These are phyloP conservation scores for Diplodia scrobiculata DNA, from an alignment of 2,329 filamentous ascomycete genomes.

Conservation along the genomic window DNA sequence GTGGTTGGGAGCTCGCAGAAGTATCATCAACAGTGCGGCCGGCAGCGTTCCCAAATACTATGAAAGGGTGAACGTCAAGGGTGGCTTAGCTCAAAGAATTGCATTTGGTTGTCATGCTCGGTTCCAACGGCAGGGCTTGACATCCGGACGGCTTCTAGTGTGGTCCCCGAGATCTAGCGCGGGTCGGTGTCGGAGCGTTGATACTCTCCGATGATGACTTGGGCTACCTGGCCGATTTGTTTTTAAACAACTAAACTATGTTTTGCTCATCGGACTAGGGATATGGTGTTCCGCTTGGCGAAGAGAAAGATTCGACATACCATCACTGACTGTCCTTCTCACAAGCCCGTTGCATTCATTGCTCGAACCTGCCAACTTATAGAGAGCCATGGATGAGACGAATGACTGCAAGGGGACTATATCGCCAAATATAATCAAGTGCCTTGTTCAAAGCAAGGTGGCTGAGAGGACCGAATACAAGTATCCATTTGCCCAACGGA, in stretches of 20 bases:
- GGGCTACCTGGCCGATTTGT: not conserved
- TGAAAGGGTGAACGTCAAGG: not conserved
- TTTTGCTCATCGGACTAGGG: not conserved
- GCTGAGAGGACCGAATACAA: too few species aligned
- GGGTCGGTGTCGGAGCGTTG: not conserved
- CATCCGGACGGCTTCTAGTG: not conserved
- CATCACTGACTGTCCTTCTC: too few species aligned
- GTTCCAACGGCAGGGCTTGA: not conserved
- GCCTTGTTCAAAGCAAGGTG: too few species aligned
- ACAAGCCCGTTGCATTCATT: too few species aligned
- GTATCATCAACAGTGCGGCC: not conserved
- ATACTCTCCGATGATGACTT: not conserved
- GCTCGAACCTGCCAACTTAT: too few species aligned
- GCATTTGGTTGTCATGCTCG: not conserved
- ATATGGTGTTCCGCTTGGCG: not conserved
- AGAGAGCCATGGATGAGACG: too few species aligned
- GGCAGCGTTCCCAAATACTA: constrained; percentile 2
- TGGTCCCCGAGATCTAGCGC: not conserved
- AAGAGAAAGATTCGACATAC: too few species aligned
- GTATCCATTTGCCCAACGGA: too few species aligned
- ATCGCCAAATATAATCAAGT: too few species aligned
- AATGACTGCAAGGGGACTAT: too few species aligned
- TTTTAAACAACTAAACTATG: not conserved
- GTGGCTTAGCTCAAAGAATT: not conserved
- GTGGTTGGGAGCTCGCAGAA: not conserved